Evolutionary conservation across 768 basidiomycete species (phyloP), one percentile per base, ranked within the genome.

Genomic region (Phylloporus arenicola): DNA sequence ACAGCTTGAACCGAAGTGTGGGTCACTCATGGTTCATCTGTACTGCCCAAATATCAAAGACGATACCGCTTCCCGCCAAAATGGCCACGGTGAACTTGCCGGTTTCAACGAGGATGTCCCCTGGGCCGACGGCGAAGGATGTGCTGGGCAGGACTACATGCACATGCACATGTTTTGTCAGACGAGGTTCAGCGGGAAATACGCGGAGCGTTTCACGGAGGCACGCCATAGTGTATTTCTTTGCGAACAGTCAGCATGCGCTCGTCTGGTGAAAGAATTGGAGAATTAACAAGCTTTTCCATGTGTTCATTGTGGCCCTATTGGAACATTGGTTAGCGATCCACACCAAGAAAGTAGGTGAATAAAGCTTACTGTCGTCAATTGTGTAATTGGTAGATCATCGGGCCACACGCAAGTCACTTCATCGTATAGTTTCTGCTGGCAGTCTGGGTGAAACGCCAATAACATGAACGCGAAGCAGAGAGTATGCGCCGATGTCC

Each of bases 371-470:
- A 77, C 75, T 5, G 65, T 60, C 37, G 57, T 33, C 35, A 57
- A 22, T 30, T 50, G 59, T 10, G 56, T 43, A 12, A 62, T 54
- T 7, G 74, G 66, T 7, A 47, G 46, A 14, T 67, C 69, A 4
- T 65, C 55, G 10, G 76, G 75, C 72, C 77, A 78, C n/a, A 75
- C 37, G 14, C 43, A 48, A 7, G 45, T 30, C 6, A 70, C 59
- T 47, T 81, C 77, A 30, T 75, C 67, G 43, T 70, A 72, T 0
- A 82, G 55, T 47, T 68, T 75, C 24, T 71, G 61, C 56, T 82
- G 81, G 29, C 67, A 66, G 1, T 75, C 75, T 3, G 79, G 78
- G 55, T 80, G 63, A 12, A 80, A 63, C 4, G 81, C 80, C 8
- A 82, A 61, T 11, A 77, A 63, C 0, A 58, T 63, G 13, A 79